Conservation (phyloP, 2,329 filamentous ascomycete genomes). For the Chaetomium globosum region DNA sequence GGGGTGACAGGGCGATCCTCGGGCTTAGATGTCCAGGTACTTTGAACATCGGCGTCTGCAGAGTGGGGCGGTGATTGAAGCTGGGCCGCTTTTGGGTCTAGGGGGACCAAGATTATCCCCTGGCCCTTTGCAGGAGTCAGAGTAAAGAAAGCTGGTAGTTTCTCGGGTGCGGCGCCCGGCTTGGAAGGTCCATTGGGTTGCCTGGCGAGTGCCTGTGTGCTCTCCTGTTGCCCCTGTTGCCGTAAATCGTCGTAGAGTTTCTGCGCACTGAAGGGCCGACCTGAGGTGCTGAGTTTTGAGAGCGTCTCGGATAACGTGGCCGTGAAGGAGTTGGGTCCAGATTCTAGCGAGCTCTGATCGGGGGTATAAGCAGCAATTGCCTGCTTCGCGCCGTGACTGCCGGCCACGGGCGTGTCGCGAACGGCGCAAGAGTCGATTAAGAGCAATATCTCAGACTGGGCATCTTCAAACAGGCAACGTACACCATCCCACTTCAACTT, state of each 20-base stretch:
- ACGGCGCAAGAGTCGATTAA: constrained; percentile 64
- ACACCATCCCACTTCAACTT: constrained; percentile 67
- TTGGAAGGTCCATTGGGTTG: constrained; percentile 52
- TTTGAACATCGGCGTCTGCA: constrained; percentile 38
- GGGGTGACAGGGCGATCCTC: constrained; percentile 35
- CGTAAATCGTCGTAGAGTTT: constrained; percentile 60
- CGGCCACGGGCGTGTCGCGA: constrained; percentile 54
- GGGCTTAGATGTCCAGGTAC: constrained; percentile 29
- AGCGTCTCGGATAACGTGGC: constrained; percentile 60
- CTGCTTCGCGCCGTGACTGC: constrained; percentile 62
- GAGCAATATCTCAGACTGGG: constrained; percentile 64
- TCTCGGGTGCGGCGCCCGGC: constrained; percentile 42
- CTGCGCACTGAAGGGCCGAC: constrained; percentile 60
- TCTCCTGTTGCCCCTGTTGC: constrained; percentile 49
- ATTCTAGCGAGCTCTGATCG: constrained; percentile 53
- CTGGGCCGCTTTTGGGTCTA: constrained; percentile 43
- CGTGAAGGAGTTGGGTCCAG: constrained; percentile 59
- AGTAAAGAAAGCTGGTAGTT: constrained; percentile 57
- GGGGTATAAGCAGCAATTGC: constrained; percentile 62
- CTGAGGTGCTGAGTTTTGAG: constrained; percentile 52
- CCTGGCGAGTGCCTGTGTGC: constrained; percentile 45
- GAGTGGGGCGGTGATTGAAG: constrained; percentile 40
- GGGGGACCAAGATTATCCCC: constrained; percentile 55
- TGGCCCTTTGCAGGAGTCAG: constrained; percentile 58
- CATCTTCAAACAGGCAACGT: constrained; percentile 63